Evolutionary conservation across 2,329 filamentous ascomycete genomes (phyloP), one percentile per base, ranked within the genome.

Genomic region (Colletotrichum eleusines): DNA sequence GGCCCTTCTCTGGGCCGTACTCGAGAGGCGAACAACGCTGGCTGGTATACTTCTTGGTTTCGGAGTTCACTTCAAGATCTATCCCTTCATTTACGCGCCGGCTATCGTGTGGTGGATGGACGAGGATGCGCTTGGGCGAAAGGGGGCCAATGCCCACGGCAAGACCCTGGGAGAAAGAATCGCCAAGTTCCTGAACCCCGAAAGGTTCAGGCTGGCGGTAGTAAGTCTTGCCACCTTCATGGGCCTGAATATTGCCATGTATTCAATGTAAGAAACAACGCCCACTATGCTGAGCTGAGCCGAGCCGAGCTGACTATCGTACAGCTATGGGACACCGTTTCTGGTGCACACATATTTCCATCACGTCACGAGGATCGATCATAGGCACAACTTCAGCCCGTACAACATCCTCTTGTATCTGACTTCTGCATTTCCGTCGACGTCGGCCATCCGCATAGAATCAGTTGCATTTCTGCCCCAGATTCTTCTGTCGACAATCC

Each of bases 301-400:
- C 63, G 59, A 61, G 2, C 26, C 9, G 40, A 33, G 66, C 69
- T 64, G 59, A 61, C 38, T 1, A 42, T 6, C n/a, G 18, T 33
- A 16, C 75, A 92, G 90, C 62, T 97, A 98, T 78, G 94, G 93
- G 53, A 82, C 82, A 71, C 90, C 92, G 0, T 99, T 98, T 82
- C 80, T 98, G 38, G 86, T 92, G 70, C 94, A 99, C 80, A 98
- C 94, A 48, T 99, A 92, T 82, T 87, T 97, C 70, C 95, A 99
- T 82, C 96, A 99, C 80, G 85, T 98, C 72, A 94, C 92, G 5
- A 92, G 96, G 71, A 92, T 97, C 80, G 96, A 99, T 79, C 96
- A 99, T 81, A 92, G 96, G 18, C 96, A 99, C 84, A 99, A 99
- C 83, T 99, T 99, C 83, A 98, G 95, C 12, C 93, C 94, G 1